A percentile compares a stretch with the other conserved stretches of the same genome.
Evolutionary conservation across 176 grass and related monocot genomes (phyloP).

Genomic region (Oryza longistaminata): DNA sequence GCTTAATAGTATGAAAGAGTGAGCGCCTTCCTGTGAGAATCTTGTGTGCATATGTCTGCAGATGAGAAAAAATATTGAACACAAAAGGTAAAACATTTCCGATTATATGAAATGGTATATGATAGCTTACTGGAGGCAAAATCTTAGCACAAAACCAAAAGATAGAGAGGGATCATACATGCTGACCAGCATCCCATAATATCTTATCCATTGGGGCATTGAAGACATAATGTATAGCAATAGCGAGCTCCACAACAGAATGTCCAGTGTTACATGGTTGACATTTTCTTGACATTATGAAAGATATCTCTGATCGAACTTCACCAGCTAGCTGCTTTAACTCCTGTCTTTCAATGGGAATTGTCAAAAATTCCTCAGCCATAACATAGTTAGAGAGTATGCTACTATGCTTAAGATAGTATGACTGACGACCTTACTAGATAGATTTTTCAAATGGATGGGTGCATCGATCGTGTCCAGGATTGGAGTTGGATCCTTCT

Average conservation of each 20-base stretch:
- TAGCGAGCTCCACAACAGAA: slow-evolving; percentile 58
- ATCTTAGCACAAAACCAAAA: background rate
- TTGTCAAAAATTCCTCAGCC: slow-evolving; percentile 6
- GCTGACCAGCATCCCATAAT: slow-evolving; percentile 83
- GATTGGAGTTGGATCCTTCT: slow-evolving; percentile 72
- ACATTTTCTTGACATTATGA: slow-evolving; percentile 60
- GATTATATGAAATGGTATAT: background rate
- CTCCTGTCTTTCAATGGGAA: slow-evolving; percentile 45
- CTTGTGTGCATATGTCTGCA: slow-evolving; percentile 82
- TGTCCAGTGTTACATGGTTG: slow-evolving; percentile 47
- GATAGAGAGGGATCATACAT: slow-evolving; percentile 36
- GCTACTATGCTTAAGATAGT: background rate
- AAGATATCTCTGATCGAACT: slow-evolving; percentile 73
- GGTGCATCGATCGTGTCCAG: slow-evolving; percentile 70
- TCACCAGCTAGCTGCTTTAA: slow-evolving; percentile 68
- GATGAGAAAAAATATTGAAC: slow-evolving; percentile 20
- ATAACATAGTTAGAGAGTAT: slow-evolving; percentile 1
- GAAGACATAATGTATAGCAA: slow-evolving; percentile 75
- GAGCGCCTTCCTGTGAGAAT: slow-evolving; percentile 74
- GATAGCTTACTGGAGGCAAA: background rate
- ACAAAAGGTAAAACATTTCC: background rate
- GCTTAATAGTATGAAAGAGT: slow-evolving; percentile 65
- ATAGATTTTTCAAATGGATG: slow-evolving; percentile 75
- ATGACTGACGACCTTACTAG: slow-evolving; percentile 52
- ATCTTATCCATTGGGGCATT: slow-evolving; percentile 82